Conservation (phyloP, 1,284 basidiomycete genomes). For the Moesziomyces sp. region DNA sequence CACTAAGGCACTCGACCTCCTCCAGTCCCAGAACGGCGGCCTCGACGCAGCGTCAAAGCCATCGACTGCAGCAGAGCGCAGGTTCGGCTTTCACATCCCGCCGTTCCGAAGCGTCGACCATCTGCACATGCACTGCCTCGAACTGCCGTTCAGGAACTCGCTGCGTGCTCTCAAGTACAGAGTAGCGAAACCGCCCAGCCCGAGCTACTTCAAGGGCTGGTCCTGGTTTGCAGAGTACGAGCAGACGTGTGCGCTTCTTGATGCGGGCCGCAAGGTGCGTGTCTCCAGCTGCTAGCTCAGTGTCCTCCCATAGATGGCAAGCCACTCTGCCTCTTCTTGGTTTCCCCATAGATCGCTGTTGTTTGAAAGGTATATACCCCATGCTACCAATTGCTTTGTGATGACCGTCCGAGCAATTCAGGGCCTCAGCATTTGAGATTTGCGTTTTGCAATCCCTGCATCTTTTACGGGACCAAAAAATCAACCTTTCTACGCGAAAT, state of each 20-base stretch:
- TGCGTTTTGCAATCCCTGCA: too few relatives aligned
- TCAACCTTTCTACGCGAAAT: not conserved
- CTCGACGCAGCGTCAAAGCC: not conserved
- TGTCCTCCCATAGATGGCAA: too few relatives aligned
- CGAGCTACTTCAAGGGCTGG: slow-evolving; percentile 74
- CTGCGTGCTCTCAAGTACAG: slow-evolving; percentile 74
- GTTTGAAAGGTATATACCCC: too few relatives aligned
- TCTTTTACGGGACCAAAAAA: not conserved
- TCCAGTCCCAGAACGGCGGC: slow-evolving; percentile 2
- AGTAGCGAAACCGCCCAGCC: slow-evolving; percentile 60
- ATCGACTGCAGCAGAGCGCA: slow-evolving; percentile 30
- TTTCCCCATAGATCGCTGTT: too few relatives aligned
- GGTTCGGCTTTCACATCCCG: slow-evolving; percentile 72
- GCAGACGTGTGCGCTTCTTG: slow-evolving; percentile 76
- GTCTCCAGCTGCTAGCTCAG: slow-evolving; percentile 64
- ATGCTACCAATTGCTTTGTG: too few relatives aligned
- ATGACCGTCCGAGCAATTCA: too few relatives aligned
- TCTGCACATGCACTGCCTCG: slow-evolving; percentile 82
- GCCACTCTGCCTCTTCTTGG: too few relatives aligned
- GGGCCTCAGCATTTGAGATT: too few relatives aligned
- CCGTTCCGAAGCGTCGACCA: slow-evolving; percentile 83
- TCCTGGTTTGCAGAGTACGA: slow-evolving; percentile 80
- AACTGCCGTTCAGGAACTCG: slow-evolving; percentile 74
- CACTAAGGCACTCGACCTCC: slow-evolving; percentile 71
- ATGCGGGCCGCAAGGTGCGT: slow-evolving; percentile 72